Conservation (phyloP, 345 rosid species). For the Salix udensis region DNA sequence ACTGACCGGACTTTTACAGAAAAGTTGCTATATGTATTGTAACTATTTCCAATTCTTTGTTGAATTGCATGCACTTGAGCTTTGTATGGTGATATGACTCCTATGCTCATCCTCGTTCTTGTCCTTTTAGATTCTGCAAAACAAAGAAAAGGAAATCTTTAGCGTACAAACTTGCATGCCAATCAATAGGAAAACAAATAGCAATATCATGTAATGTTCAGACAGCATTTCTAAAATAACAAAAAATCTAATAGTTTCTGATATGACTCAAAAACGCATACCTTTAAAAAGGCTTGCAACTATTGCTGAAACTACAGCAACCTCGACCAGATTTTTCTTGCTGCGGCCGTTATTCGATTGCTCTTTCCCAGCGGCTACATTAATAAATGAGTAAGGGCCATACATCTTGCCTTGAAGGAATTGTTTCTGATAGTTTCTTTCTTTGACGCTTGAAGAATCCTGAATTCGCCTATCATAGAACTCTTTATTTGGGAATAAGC, state of each 20-base stretch:
- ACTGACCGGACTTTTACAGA: constrained; percentile 34
- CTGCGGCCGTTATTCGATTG: constrained; percentile 28
- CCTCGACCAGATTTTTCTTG: constrained; percentile 35
- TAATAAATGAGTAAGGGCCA: constrained; percentile 49
- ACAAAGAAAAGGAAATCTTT: not conserved
- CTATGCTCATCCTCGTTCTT: constrained; percentile 30
- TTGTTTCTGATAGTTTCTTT: constrained; percentile 1
- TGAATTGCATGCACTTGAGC: constrained; percentile 52
- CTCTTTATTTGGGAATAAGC: constrained; percentile 25
- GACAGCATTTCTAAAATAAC: not conserved
- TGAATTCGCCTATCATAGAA: constrained; percentile 17
- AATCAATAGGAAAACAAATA: not conserved
- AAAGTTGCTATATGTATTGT: constrained; percentile 9
- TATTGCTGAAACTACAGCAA: constrained; percentile 32
- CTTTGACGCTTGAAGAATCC: constrained; percentile 22
- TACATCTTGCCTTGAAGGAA: constrained; percentile 38
- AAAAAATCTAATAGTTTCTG: not conserved
- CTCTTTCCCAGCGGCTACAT: constrained; percentile 31
- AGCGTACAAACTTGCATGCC: not conserved
- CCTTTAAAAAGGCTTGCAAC: constrained; percentile 39
- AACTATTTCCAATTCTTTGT: constrained; percentile 29
- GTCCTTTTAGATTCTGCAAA: constrained; percentile 1
- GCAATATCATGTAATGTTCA: not conserved
- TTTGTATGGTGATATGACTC: constrained; percentile 50
- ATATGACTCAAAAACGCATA: not conserved